Evolutionary conservation across 148 eudicot species (phyloP), one percentile per base, ranked within the genome.

Genomic region (Bassia scoparia): DNA sequence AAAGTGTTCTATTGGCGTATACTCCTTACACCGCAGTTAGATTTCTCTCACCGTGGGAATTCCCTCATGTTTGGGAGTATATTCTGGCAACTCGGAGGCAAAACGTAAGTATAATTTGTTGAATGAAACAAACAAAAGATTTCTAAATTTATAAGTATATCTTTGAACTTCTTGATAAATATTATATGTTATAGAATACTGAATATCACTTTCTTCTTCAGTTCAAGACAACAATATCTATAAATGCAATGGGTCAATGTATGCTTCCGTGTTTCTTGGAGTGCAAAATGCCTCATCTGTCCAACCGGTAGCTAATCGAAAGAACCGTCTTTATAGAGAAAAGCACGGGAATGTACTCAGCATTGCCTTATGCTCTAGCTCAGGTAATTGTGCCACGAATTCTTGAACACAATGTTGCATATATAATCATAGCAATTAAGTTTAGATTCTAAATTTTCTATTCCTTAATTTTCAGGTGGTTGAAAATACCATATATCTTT

Each of bases 201-300:
- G 7, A 37, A 37, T 37, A 41, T 8, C 46, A 60, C 46, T 41
- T 30, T 6, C 31, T 26, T 7, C 5, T 69, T 52, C 13, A 23
- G 26, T 29, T 1, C 20, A 23, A 15, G 12, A 14, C 46, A 33
- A 54, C 78, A 74, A 68, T 80, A 89, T 80, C 69, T 41, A 53
- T 82, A 29, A 91, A 91, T 68, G 89, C 92, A 24, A 89, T 91
- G 87, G 97, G 97, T 87, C 92, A 7, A 87, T 86, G 90, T 89
- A 86, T 64, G 81, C 90, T 48, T 84, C 92, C 26, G 85, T 87
- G 3, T 89, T 89, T 74, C 48, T 89, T 7, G 91, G 94, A 15
- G 76, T 86, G 38, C 87, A 86, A 75, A 86, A 87, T 70, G 82
- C 90, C 29, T 61, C 81, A 11, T 71, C 94, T 12, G 97, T 89